Base-by-base conservation (phyloP, 805 yeast species). In the Schwanniomyces sp. region DNA sequence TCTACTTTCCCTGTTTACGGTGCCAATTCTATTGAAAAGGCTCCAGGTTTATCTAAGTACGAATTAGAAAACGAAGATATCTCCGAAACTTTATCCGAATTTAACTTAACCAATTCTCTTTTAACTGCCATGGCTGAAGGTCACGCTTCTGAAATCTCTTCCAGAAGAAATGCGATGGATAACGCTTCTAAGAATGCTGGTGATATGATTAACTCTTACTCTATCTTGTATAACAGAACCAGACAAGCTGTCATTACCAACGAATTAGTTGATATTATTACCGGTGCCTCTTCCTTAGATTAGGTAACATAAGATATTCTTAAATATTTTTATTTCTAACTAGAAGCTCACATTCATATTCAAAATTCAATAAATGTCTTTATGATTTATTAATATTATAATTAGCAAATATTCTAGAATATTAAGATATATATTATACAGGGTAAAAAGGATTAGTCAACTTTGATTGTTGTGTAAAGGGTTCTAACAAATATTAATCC, bases 151-250 rank as follows among this genome's bases (percentile, higher is more conserved):
- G 99, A 92, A 81, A 82, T 91, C 58, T 86, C 95, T 56, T 97
- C 99, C 52, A 91, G 99, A 85, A 91, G 99, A 85, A 92, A 90
- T 71, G 98, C 99, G 61, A 92, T 92, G 99, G 99, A 92, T 78
- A 94, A 94, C 69, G 99, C 99, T 54, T 91, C 97, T 61, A 92
- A 94, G 94, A 92, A 92, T 71, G 99, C 99, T 55, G 96, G 96
- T 78, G 99, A 94, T 65, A 94, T 94, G 98, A 94, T 94, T 70
- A 84, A 82, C 78, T 86, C 82, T 69, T 92, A 88, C 87, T 87
- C 98, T 60, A 94, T 94, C 74, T 85, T 94, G 76, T 94, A 94
- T 80, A 94, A 94, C 91, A 92, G 99, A 84, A 87, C 97, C 67
- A 90, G 97, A 82, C 99, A 94, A 83, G 97, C 97, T 60, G 97